Percentiles rank a stretch among this genome's conserved stretches.
These are phyloP conservation scores for Selaginella moellendorffii DNA, from an alignment of 75 land plant species.

Conservation along the genomic window DNA sequence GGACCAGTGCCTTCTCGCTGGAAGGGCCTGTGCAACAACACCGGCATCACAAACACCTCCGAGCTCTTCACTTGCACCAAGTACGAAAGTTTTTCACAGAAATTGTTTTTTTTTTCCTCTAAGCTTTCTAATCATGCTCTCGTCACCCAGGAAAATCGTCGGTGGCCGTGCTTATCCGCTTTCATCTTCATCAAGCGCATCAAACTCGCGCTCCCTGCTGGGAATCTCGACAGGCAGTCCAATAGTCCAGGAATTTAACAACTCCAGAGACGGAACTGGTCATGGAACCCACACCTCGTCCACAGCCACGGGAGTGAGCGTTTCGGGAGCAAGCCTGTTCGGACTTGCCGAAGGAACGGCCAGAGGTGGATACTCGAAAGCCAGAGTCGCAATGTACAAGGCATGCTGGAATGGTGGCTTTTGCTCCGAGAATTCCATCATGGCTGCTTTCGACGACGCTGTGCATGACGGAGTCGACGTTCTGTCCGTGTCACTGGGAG, in stretches of 20 bases:
- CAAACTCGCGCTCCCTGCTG: background rate
- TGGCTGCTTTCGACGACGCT: background rate
- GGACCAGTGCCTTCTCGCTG: slow-evolving; percentile 47
- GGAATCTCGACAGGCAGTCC: background rate
- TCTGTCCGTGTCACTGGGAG: background rate
- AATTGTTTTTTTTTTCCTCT: no score
- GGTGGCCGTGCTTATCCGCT: background rate
- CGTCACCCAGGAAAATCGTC: background rate
- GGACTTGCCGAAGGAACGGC: background rate
- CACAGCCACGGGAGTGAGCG: background rate
- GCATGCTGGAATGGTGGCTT: background rate
- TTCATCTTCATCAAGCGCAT: background rate
- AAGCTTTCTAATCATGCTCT: no score
- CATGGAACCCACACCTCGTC: background rate
- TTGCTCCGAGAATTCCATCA: background rate
- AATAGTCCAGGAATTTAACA: background rate
- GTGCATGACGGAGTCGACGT: slow-evolving; percentile 1
- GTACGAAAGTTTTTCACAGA: no score
- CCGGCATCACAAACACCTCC: background rate
- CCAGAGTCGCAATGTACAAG: background rate
- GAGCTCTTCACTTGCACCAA: background rate
- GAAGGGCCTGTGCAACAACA: slow-evolving; percentile 24
- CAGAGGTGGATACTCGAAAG: background rate
- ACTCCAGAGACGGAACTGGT: background rate
- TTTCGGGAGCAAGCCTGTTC: background rate